phyloP scores from a whole-genome alignment of 495 filamentous ascomycete species.

The Sordaria brevicollis region DNA sequence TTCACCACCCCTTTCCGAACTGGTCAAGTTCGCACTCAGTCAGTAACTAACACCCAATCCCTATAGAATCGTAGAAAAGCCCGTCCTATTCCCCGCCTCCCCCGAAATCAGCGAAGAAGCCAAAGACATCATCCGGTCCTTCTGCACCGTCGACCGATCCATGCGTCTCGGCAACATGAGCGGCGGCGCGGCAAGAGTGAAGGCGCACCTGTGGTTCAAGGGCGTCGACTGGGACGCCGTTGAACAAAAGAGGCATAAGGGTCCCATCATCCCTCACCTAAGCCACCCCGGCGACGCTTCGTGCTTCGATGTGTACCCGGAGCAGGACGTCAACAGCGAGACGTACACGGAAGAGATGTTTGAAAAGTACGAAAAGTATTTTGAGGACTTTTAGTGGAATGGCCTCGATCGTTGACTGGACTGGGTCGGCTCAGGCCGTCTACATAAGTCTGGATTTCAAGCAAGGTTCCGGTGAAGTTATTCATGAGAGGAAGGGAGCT shows the following conservation, averaged over 20 bases:
- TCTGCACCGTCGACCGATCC: conserved; percentile 84
- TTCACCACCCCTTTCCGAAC: conserved; percentile 7
- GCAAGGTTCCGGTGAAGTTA: neutral
- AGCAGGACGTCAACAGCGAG: conserved; percentile 41
- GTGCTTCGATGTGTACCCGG: conserved; percentile 83
- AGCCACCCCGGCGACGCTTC: conserved; percentile 71
- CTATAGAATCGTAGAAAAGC: conserved; percentile 61
- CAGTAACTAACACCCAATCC: conserved; percentile 1
- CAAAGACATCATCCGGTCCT: conserved; percentile 69
- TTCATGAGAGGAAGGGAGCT: neutral
- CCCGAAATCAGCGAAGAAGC: conserved; percentile 60
- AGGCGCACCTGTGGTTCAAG: conserved; percentile 77
- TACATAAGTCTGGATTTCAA: neutral
- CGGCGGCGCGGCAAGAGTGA: conserved; percentile 73
- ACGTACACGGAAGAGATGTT: conserved; percentile 65
- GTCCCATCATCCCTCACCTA: conserved; percentile 80
- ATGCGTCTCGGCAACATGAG: conserved; percentile 80
- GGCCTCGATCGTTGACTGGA: neutral
- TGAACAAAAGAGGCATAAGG: conserved; percentile 55
- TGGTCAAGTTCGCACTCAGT: neutral
- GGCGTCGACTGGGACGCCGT: conserved; percentile 80
- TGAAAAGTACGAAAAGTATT: conserved; percentile 64
- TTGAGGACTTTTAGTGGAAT: conserved; percentile 58
- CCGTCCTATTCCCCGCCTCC: conserved; percentile 55
- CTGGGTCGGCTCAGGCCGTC: neutral